Conservation (phyloP, 2,329 filamentous ascomycete genomes). For the Venturia aucupariae region DNA sequence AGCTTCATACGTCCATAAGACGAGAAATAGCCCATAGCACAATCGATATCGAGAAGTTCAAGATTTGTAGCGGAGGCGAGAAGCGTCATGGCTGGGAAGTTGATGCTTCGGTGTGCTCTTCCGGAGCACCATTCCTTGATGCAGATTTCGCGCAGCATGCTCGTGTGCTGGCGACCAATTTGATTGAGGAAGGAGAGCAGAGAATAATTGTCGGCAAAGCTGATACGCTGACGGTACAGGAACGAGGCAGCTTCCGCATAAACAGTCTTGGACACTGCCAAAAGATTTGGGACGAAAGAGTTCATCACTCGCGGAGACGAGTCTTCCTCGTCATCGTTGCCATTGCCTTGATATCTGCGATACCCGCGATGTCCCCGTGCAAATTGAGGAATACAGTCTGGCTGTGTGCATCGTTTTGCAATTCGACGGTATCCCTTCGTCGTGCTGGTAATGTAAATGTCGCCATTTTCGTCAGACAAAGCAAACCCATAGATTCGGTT, state of each 20-base stretch:
- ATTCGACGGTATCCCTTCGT: slow-evolving; percentile 9
- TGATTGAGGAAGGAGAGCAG: slow-evolving; percentile 8
- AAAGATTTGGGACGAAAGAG: slow-evolving; percentile 2
- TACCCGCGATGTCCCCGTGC: not conserved
- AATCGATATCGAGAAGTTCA: slow-evolving; percentile 4
- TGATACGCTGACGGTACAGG: slow-evolving; percentile 8
- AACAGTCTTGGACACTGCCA: slow-evolving; percentile 13
- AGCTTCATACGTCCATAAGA: not conserved
- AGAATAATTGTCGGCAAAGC: slow-evolving; percentile 8
- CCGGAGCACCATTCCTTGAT: slow-evolving; percentile 11
- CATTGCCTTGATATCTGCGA: not conserved
- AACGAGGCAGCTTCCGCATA: slow-evolving; percentile 12
- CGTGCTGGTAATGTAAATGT: slow-evolving; percentile 6
- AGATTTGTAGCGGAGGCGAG: slow-evolving; percentile 11
- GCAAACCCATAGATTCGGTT: slow-evolving; percentile 11
- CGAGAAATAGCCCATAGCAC: slow-evolving; percentile 9
- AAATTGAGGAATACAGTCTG: slow-evolving; percentile 7
- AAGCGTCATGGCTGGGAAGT: slow-evolving; percentile 9
- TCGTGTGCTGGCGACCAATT: not conserved
- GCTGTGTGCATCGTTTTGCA: slow-evolving; percentile 4
- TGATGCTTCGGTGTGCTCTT: slow-evolving; percentile 8
- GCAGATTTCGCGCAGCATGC: slow-evolving; percentile 8
- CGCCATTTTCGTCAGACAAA: not conserved
- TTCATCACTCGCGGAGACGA: not conserved
- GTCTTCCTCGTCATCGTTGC: not conserved